Evolutionary conservation across 192 early-diverging fungal species (phyloP).

Genomic region (Backusella luteola): DNA sequence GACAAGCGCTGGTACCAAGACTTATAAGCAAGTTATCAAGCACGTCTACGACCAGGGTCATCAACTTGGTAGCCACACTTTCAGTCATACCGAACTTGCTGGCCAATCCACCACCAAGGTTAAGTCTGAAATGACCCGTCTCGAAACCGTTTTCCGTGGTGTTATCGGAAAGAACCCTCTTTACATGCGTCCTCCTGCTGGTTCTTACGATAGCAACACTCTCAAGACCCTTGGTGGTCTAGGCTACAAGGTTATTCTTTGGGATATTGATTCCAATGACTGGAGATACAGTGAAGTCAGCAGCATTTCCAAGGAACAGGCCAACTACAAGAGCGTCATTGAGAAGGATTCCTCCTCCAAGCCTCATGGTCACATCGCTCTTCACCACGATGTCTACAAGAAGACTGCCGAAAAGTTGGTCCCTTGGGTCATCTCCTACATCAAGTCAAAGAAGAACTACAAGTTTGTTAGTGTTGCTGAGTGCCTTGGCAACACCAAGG

Average conservation of each 20-base stretch:
- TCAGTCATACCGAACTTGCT: constrained; percentile 16
- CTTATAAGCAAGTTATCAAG: constrained; percentile 22
- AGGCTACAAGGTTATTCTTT: constrained; percentile 45
- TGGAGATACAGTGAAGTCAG: constrained; percentile 24
- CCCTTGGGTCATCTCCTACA: constrained; percentile 39
- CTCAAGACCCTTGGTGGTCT: constrained; percentile 28
- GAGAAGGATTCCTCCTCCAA: constrained; percentile 2
- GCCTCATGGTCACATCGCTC: constrained; percentile 13
- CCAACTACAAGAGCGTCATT: constrained; percentile 17
- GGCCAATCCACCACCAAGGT: constrained; percentile 10
- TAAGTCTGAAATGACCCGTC: constrained; percentile 15
- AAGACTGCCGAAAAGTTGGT: constrained; percentile 38
- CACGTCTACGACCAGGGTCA: constrained; percentile 21
- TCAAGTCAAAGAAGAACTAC: constrained; percentile 32
- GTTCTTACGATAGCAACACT: constrained; percentile 27
- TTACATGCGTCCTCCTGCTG: constrained; percentile 55
- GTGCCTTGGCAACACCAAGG: constrained; percentile 34
- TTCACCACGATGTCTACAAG: constrained; percentile 24
- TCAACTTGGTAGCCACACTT: constrained; percentile 35
- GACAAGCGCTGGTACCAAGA: constrained; percentile 10
- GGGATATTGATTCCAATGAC: constrained; percentile 46
- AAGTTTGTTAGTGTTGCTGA: constrained; percentile 48
- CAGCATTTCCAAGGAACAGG: constrained; percentile 13
- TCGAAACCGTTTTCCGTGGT: constrained; percentile 13
- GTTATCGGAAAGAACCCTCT: constrained; percentile 21